phyloP scores from a whole-genome alignment of 768 basidiomycete genomes.

The Boletus eberwhitei region DNA sequence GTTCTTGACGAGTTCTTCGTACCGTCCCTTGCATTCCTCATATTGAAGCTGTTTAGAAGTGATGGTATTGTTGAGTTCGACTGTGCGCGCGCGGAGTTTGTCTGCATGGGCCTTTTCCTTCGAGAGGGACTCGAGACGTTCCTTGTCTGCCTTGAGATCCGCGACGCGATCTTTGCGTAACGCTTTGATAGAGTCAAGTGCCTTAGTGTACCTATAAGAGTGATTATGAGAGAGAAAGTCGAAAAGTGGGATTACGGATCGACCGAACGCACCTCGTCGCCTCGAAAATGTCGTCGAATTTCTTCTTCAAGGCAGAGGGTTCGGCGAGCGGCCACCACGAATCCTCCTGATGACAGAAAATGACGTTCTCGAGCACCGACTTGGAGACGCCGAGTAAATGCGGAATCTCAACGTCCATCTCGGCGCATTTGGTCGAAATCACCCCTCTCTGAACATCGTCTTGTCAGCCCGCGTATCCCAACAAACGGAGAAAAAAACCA shows the following conservation, averaged over 20 bases:
- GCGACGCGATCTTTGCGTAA: constrained; percentile 87
- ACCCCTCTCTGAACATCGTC: constrained; percentile 58
- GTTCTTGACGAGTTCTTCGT: constrained; percentile 61
- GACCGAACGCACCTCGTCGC: constrained; percentile 71
- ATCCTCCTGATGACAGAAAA: constrained; percentile 99
- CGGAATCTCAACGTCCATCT: constrained; percentile 94
- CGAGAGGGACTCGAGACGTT: constrained; percentile 71
- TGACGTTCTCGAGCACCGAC: constrained; percentile 98
- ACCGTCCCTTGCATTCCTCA: constrained; percentile 64
- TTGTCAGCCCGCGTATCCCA: not conserved
- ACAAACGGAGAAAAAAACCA: not conserved
- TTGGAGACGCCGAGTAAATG: constrained; percentile 92
- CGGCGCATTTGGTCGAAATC: constrained; percentile 97
- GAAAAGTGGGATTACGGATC: not conserved
- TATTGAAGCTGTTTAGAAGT: constrained; percentile 69
- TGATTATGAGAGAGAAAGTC: not conserved
- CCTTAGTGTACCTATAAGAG: constrained; percentile 83
- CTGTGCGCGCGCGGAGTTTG: constrained; percentile 67
- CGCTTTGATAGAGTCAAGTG: constrained; percentile 85
- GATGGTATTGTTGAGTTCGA: constrained; percentile 58
- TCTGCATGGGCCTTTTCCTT: constrained; percentile 85
- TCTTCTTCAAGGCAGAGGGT: constrained; percentile 90
- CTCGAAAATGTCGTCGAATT: constrained; percentile 99
- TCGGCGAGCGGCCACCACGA: constrained; percentile 97
- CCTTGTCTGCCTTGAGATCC: constrained; percentile 92